These are phyloP conservation scores for Eucalyptus globulus DNA, from an alignment of 345 rosid genomes.

Conservation along the genomic window DNA sequence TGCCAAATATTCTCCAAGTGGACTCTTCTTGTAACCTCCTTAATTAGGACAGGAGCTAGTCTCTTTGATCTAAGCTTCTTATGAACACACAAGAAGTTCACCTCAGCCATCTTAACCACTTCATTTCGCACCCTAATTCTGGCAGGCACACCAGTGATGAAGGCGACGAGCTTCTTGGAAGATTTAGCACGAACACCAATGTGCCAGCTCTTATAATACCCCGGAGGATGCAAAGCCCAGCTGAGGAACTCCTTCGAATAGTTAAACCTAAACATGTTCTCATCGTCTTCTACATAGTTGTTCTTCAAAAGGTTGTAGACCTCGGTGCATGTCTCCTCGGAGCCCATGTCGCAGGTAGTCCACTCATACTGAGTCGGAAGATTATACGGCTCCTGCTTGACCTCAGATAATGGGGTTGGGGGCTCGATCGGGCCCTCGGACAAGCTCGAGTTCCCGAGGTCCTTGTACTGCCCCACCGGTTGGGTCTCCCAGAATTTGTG, in stretches of 20 bases:
- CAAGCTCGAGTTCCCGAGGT: constrained; percentile 52
- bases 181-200: constrained; percentile 82
- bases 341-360: constrained; percentile 78
- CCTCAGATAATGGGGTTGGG: constrained; percentile 54
- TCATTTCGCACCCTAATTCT: constrained; percentile 72
- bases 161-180: constrained; percentile 79
- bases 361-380: constrained; percentile 74
- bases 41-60: constrained; percentile 94
- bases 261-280: constrained; percentile 94
- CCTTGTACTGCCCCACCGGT: constrained; percentile 84
- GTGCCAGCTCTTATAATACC: constrained; percentile 78
- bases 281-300: constrained; percentile 91
- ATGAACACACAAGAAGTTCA: constrained; percentile 91
- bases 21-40: constrained; percentile 92
- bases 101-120: constrained; percentile 84
- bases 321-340: constrained; percentile 68
- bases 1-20: constrained; percentile 94
- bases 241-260: constrained; percentile 90
- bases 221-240: constrained; percentile 90
- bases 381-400: constrained; percentile 87
- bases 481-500: constrained; percentile 97
- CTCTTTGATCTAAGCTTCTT: constrained; percentile 94
- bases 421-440: constrained; percentile 79
- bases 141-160: constrained; percentile 85
- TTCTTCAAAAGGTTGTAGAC: constrained; percentile 72